phyloP scores from a whole-genome alignment of 2,329 filamentous ascomycete species.

The Colletotrichum lentis region DNA sequence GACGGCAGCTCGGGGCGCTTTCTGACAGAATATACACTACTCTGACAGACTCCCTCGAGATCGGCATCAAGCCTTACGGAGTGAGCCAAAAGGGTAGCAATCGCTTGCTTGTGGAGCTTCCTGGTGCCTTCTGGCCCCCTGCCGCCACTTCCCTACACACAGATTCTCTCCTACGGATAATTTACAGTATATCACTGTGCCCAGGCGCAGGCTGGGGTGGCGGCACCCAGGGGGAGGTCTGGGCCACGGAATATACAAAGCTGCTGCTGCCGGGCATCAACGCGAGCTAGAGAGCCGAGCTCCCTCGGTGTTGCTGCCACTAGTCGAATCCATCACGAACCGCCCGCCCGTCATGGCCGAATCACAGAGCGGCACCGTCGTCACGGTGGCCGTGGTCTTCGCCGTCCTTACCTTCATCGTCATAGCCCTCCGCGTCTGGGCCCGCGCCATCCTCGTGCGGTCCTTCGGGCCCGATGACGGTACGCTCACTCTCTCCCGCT shows the following conservation, averaged over 20 bases:
- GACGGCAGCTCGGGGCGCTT: background rate
- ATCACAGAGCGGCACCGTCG: constrained; percentile 47
- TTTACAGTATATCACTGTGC: background rate
- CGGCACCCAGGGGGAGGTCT: too few species aligned
- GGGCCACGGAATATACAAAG: constrained; percentile 47
- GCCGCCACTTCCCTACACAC: background rate
- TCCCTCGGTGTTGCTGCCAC: background rate
- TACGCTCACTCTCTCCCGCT: constrained; percentile 26
- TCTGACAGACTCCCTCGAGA: background rate
- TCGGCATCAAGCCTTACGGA: background rate
- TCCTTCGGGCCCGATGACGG: constrained; percentile 46
- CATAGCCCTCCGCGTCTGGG: constrained; percentile 49
- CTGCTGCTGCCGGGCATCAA: background rate
- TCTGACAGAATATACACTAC: background rate
- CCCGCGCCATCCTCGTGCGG: constrained; percentile 50
- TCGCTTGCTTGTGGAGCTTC: background rate
- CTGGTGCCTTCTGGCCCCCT: background rate
- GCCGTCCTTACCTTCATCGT: constrained; percentile 50
- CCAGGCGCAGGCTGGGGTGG: constrained; percentile 27
- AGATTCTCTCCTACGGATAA: background rate
- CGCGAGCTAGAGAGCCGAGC: background rate
- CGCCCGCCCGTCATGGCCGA: constrained; percentile 38
- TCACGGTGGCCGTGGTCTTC: constrained; percentile 49
- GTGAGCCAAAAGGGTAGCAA: background rate
- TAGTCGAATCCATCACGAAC: background rate